A percentile compares a stretch with the other conserved stretches of the same genome.
These are phyloP conservation scores for Acer negundo DNA, from an alignment of 345 rosid genomes.

Conservation along the genomic window DNA sequence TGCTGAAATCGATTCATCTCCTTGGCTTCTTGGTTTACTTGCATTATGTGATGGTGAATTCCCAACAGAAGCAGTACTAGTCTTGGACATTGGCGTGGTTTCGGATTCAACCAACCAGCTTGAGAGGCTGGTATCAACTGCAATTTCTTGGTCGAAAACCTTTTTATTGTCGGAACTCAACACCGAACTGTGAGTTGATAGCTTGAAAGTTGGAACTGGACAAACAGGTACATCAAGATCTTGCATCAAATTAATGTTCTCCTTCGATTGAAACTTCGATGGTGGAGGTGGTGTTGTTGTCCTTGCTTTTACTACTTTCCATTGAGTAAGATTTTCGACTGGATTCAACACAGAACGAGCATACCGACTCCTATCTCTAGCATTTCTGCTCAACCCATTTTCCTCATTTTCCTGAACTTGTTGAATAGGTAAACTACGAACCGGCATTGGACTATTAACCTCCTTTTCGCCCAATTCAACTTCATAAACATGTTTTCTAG, in stretches of 20 bases:
- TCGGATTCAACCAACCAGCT: slow-evolving; percentile 60
- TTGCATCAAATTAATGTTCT: slow-evolving; percentile 38
- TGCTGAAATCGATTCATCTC: slow-evolving; percentile 41
- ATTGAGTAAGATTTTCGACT: slow-evolving; percentile 46
- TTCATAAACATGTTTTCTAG: slow-evolving; percentile 38
- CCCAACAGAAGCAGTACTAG: slow-evolving; percentile 36
- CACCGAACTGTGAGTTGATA: slow-evolving; percentile 5
- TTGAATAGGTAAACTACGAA: slow-evolving; percentile 1
- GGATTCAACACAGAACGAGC: slow-evolving; percentile 53
- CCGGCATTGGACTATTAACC: slow-evolving; percentile 41
- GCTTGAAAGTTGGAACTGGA: slow-evolving; percentile 28
- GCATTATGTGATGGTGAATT: slow-evolving; percentile 36
- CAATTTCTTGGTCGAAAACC: slow-evolving; percentile 32
- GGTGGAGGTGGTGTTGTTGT: slow-evolving; percentile 10
- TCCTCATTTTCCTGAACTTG: slow-evolving; percentile 22
- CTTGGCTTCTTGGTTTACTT: slow-evolving; percentile 33
- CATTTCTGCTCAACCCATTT: slow-evolving; percentile 18
- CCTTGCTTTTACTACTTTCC: slow-evolving; percentile 44
- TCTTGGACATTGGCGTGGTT: slow-evolving; percentile 36
- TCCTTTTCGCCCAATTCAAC: slow-evolving; percentile 38
- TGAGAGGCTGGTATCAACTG: slow-evolving; percentile 66
- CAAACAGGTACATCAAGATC: slow-evolving; percentile 10
- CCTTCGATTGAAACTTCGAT: slow-evolving; percentile 42
- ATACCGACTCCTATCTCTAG: slow-evolving; percentile 30
- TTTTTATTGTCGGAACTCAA: slow-evolving; percentile 18